A percentile compares a stretch with the other conserved stretches of the same genome.
These are phyloP conservation scores for Scedosporium dehoogii DNA, from an alignment of 2,329 filamentous ascomycete species.

Conservation along the genomic window DNA sequence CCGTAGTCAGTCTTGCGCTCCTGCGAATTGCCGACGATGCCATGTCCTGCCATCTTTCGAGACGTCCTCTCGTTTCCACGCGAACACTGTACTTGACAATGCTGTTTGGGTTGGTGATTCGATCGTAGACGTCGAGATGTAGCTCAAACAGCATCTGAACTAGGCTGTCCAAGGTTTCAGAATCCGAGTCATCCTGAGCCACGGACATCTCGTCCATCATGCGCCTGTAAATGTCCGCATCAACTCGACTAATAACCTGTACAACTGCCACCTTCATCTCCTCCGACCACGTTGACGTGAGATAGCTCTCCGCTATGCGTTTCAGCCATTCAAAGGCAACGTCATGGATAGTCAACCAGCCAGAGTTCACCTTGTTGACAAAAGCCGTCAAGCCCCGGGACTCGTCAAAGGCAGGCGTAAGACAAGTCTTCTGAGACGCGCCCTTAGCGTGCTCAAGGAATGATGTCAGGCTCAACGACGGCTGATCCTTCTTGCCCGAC, in stretches of 20 bases:
- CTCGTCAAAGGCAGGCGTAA: constrained; percentile 41
- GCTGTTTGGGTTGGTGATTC: constrained; percentile 46
- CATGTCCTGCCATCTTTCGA: constrained; percentile 42
- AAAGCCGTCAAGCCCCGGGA: constrained; percentile 42
- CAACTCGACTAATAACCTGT: constrained; percentile 43
- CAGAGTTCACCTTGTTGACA: constrained; percentile 34
- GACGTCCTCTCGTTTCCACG: constrained; percentile 36
- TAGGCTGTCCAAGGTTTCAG: constrained; percentile 17
- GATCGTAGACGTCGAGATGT: constrained; percentile 50
- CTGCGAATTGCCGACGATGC: constrained; percentile 34
- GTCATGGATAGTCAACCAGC: constrained; percentile 46
- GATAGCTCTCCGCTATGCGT: constrained; percentile 39
- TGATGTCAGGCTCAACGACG: constrained; percentile 44
- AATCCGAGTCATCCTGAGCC: not conserved
- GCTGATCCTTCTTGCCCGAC: constrained; percentile 41
- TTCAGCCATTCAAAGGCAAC: constrained; percentile 49
- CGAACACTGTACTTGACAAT: constrained; percentile 39
- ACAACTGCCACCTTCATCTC: constrained; percentile 45
- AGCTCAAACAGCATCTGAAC: constrained; percentile 53
- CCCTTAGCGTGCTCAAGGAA: constrained; percentile 56
- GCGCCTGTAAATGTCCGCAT: constrained; percentile 40
- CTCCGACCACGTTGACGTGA: constrained; percentile 46
- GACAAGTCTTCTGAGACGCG: constrained; percentile 37
- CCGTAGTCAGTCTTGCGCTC: constrained; percentile 21
- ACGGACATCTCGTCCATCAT: constrained; percentile 29